Base-by-base conservation (phyloP, 176 grass and related monocot genomes). In the Rhipidocladum racemiflorum region DNA sequence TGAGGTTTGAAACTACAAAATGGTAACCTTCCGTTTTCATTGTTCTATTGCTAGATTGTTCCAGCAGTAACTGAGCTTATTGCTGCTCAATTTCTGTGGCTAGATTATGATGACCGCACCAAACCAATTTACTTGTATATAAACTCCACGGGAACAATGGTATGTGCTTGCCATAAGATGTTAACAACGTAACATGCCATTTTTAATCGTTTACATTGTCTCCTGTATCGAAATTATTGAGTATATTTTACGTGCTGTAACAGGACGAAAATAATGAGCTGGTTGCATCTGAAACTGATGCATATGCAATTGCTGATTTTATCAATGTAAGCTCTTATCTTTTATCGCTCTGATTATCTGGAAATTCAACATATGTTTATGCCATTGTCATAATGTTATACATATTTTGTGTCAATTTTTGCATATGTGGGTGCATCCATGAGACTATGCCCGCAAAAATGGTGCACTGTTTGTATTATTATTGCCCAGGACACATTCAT, bases 91-190 rank as follows among this genome's bases (percentile, higher is more conserved):
- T 79, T 98, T 70, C 81, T 93, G 56, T 98, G 87, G 91, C 80
- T 98, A 81, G 90, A 98, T 66, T 93, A 83, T 75, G 90, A 90
- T 20, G 85, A 93, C 40, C 83, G 88, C 67, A 90, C 96, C 14
- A 98, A 93, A 83, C 96, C 95, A 61, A 93, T 98, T 71, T 95
- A 93, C 74, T 62, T 98, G 23, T 93, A 93, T 61, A 93, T 95
- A 79, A 95, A 94, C 67, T 95, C 88, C 38, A 70, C 89, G 49
- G 90, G 90, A 57, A 91, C 86, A 45, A 86, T 90, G 79, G 92
- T 95, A 90, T 78, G 78, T 70, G 14, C 2, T 68, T 76, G 21
- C 49, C 65, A 66, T 65, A 39, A 40, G 11, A 70, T 25, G 32
- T 13, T 5, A 86, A 23, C 12, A 36, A 23, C 72, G 50, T 59